Percentiles rank a stretch among this genome's conserved stretches.
phyloP scores from a whole-genome alignment of 805 yeast genomes.

The Hanseniaspora opuntiae region DNA sequence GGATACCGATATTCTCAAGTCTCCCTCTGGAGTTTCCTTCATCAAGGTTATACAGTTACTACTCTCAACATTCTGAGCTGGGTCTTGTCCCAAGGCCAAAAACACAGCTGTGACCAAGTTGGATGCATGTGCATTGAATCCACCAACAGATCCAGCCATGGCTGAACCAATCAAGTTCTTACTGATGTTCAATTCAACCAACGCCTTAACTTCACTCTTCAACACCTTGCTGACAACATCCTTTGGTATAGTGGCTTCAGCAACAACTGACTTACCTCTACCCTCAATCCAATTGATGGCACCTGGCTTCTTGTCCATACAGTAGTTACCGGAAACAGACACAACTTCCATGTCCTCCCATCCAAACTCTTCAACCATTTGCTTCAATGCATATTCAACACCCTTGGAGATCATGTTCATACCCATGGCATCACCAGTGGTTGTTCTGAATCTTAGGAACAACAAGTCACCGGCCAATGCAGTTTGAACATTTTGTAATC shows the following conservation, averaged over 20 bases:
- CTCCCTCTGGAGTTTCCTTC: constrained; percentile 62
- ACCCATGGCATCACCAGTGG: constrained; percentile 99
- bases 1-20: constrained; percentile 83
- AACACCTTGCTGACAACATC: constrained; percentile 68
- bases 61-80: constrained; percentile 98
- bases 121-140: constrained; percentile 97
- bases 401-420: constrained; percentile 99
- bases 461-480: constrained; percentile 87
- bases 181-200: constrained; percentile 75
- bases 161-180: constrained; percentile 94
- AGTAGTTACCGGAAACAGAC: constrained; percentile 91
- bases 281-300: constrained; percentile 99
- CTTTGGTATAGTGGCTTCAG: constrained; percentile 82
- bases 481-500: constrained; percentile 78
- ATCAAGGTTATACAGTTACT: constrained; percentile 94
- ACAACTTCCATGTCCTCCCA: constrained; percentile 88
- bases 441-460: constrained; percentile 88
- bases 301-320: constrained; percentile 95
- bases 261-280: constrained; percentile 94
- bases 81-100: constrained; percentile 96
- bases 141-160: constrained; percentile 97
- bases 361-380: constrained; percentile 78
- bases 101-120: constrained; percentile 88
- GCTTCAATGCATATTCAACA: constrained; percentile 72
- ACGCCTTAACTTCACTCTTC: constrained; percentile 82